Evolutionary conservation across 2,329 filamentous ascomycete genomes (phyloP), one percentile per base, ranked within the genome.

Genomic region (Penicillium sp.): DNA sequence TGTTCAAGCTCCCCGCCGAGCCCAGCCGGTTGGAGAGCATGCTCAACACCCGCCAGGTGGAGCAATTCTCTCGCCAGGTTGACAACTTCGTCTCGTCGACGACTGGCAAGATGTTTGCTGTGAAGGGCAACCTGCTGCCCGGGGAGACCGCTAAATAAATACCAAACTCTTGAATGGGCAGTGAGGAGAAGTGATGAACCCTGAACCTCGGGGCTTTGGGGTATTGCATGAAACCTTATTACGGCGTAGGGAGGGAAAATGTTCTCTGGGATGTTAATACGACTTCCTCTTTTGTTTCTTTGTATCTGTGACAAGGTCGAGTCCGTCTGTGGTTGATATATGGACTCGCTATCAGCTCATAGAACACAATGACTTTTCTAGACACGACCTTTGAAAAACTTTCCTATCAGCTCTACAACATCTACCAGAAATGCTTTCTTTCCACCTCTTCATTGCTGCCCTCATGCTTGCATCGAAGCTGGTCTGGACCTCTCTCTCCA

Each of bases 1-100:
- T 98, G 70, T 99, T 98, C 86, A 99, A 99, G 87, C 86, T 99
- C 68, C 95, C 95, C 28, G 89, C 92, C 75, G 94, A 98, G 82
- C 94, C 95, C 58, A 96, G 90, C 80, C 85, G 94, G 67, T 82
- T 98, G 69, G 94, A 98, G 82, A 91, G 90, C 67, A 91, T 99
- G 85, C 83, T 99, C 74, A 96, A 97, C 77, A 93, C 91, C 64
- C 87, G 92, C 79, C 95, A 99, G 82, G 92, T 97, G 57, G 93
- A 98, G 81, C 94, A 98, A 82, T 99, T 98, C 81, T 91, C 93
- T 73, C 90, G 92, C 81, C 95, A 98, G 82, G 90, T 98, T 59
- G 95, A 99, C 78, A 92, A 92, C 41, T 98, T 98, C 79, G 94
- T 94, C 50, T 92, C 95, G 57, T 89, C 88, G 66, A 90, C 96